A percentile compares a stretch with the other conserved stretches of the same genome.
Conservation (phyloP, 495 filamentous ascomycete species). For the Penicillium ucsense region DNA sequence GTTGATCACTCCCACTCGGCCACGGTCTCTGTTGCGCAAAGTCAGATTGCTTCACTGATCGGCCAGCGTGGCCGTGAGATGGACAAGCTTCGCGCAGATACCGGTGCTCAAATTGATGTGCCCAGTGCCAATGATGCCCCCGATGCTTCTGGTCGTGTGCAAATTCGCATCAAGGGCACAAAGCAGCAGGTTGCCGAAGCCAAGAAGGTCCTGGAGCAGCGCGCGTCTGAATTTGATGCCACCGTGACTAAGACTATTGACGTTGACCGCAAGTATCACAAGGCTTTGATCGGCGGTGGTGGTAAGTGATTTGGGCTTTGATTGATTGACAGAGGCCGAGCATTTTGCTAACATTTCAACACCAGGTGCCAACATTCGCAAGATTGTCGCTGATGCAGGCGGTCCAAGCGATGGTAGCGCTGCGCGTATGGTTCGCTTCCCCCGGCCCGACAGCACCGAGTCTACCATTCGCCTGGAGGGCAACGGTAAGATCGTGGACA, state of each 20-base stretch:
- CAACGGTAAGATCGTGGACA: conserved; percentile 70
- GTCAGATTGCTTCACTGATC: conserved; percentile 81
- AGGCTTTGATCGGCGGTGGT: conserved; percentile 75
- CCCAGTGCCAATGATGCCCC: conserved; percentile 54
- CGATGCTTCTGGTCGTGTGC: conserved; percentile 54
- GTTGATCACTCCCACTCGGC: conserved; percentile 73
- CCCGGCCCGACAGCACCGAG: conserved; percentile 64
- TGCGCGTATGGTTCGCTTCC: conserved; percentile 85
- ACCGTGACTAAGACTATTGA: conserved; percentile 74
- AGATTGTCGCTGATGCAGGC: conserved; percentile 79
- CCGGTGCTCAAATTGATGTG: conserved; percentile 82
- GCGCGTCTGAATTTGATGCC: conserved; percentile 74
- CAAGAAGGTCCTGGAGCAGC: conserved; percentile 78
- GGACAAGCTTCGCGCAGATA: conserved; percentile 74
- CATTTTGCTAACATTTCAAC: conserved; percentile 22
- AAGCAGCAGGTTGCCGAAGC: conserved; percentile 83
- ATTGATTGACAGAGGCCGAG: too few relatives aligned
- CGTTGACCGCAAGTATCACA: conserved; percentile 86
- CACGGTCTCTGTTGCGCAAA: conserved; percentile 74
- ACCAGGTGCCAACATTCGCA: conserved; percentile 74
- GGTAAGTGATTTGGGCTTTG: conserved; percentile 45
- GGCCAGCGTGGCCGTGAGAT: conserved; percentile 81
- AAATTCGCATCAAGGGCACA: conserved; percentile 84
- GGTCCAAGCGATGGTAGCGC: conserved; percentile 76
- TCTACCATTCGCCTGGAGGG: conserved; percentile 82